Evolutionary conservation across 352 stramenopile species (phyloP).

Genomic region (Phytophthora megakarya): DNA sequence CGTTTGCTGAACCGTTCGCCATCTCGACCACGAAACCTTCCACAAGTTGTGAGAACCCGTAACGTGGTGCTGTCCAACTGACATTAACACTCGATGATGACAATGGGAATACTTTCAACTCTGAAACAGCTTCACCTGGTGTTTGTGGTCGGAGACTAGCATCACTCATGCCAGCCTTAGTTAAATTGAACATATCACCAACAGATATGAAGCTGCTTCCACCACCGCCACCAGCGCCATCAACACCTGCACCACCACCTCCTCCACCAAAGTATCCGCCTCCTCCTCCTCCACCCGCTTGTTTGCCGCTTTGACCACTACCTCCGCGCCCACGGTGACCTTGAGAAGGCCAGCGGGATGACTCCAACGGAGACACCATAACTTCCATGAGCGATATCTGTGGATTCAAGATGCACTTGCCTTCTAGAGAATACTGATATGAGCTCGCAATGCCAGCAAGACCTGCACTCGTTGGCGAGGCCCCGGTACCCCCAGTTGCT

Average conservation of each 20-base stretch:
- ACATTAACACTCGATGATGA: conserved; percentile 48
- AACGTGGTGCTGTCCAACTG: conserved; percentile 44
- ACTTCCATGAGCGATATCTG: conserved; percentile 43
- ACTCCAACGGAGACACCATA: conserved; percentile 25
- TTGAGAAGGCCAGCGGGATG: conserved; percentile 41
- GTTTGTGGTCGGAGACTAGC: conserved; percentile 21
- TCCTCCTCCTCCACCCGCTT: conserved; percentile 78
- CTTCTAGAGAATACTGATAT: conserved; percentile 47
- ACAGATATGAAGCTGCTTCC: conserved; percentile 60
- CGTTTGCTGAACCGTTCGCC: conserved; percentile 55
- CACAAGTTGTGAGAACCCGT: conserved; percentile 47
- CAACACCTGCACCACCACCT: conserved; percentile 62
- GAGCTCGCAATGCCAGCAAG: conserved; percentile 48
- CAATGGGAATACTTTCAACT: conserved; percentile 25
- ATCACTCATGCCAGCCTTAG: conserved; percentile 12
- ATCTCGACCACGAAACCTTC: conserved; percentile 66
- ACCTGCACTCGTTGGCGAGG: conserved; percentile 31
- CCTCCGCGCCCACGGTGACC: conserved; percentile 50
- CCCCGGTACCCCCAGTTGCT: conserved; percentile 56
- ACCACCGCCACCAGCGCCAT: conserved; percentile 64
- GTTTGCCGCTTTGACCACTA: conserved; percentile 73
- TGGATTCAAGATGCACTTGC: conserved; percentile 42
- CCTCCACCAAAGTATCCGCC: conserved; percentile 79
- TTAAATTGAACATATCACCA: conserved; percentile 26
- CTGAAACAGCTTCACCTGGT: conserved; percentile 30